phyloP scores from a whole-genome alignment of 2,329 filamentous ascomycete species.

The Ilyonectria sp. region DNA sequence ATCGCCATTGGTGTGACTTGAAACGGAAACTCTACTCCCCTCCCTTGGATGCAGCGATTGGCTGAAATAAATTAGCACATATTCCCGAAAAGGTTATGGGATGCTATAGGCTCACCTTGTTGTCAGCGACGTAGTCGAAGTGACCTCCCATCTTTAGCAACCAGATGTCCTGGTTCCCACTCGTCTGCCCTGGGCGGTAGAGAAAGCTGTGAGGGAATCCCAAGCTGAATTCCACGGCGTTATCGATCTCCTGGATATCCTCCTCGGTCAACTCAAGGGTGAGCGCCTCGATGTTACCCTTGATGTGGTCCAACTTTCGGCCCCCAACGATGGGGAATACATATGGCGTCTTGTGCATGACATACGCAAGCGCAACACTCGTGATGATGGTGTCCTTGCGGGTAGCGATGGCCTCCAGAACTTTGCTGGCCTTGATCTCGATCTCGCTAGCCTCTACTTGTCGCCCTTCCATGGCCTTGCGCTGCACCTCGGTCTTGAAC shows the following conservation, averaged over 20 bases:
- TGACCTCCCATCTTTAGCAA: conserved; percentile 63
- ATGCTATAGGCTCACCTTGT: conserved; percentile 50
- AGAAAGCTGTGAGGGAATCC: conserved; percentile 79
- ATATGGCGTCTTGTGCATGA: conserved; percentile 79
- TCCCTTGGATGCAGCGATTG: conserved; percentile 58
- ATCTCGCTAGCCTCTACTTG: conserved; percentile 61
- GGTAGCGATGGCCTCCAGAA: conserved; percentile 65
- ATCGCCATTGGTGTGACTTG: conserved; percentile 51
- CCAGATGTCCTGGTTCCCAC: conserved; percentile 59
- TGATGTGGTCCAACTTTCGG: conserved; percentile 78
- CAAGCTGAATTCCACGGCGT: conserved; percentile 71
- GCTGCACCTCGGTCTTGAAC: conserved; percentile 59
- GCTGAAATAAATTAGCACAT: conserved; percentile 44
- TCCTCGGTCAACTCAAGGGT: conserved; percentile 70
- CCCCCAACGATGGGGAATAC: conserved; percentile 83
- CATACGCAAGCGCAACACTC: conserved; percentile 77
- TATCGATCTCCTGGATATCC: conserved; percentile 78
- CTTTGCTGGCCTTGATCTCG: conserved; percentile 66
- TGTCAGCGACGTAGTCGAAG: conserved; percentile 65
- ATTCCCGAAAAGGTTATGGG: neutral
- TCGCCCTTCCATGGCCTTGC: conserved; percentile 54
- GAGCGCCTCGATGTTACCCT: conserved; percentile 79
- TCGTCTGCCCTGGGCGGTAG: conserved; percentile 56
- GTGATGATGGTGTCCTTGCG: conserved; percentile 61
- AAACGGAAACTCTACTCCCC: conserved; percentile 60